Evolutionary conservation across 108 stramenopile species (phyloP).

Genomic region (Discostella pseudostelligera): DNA sequence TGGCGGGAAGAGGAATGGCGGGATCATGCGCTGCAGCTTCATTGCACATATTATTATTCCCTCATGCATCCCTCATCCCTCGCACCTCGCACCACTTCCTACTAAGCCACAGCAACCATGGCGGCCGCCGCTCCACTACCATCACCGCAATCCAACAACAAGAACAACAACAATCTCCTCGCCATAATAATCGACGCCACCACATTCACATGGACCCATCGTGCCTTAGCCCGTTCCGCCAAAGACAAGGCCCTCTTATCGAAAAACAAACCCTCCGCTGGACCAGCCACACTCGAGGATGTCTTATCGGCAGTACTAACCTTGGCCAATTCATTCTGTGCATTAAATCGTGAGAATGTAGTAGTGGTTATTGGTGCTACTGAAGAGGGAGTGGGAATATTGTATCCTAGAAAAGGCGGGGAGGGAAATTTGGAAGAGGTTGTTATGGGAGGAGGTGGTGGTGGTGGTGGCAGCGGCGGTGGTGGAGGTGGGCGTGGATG

Average conservation of each 20-base stretch:
- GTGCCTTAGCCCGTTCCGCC: conserved; percentile 49
- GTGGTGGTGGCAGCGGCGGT: not conserved
- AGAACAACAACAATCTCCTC: conserved; percentile 32
- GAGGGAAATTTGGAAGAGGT: conserved; percentile 46
- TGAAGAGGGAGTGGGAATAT: conserved; percentile 57
- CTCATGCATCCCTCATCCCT: too few relatives aligned
- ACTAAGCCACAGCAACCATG: too few relatives aligned
- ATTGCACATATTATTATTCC: too few relatives aligned
- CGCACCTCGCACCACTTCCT: too few relatives aligned
- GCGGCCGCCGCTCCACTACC: too few relatives aligned
- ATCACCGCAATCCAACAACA: too few relatives aligned
- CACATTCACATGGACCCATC: conserved; percentile 76
- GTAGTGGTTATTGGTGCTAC: conserved; percentile 76
- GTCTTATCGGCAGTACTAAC: conserved; percentile 56
- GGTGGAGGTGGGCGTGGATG: not conserved
- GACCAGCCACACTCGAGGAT: conserved; percentile 77
- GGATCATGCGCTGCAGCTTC: too few relatives aligned
- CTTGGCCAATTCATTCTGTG: conserved; percentile 52
- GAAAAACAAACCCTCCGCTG: conserved; percentile 59
- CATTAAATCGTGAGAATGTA: conserved; percentile 62
- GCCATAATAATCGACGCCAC: conserved; percentile 73
- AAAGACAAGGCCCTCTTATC: conserved; percentile 55
- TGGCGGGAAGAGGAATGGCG: too few relatives aligned
- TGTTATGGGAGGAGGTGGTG: conserved; percentile 36
- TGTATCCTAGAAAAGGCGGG: conserved; percentile 76